Percentiles rank a stretch among this genome's conserved stretches.
phyloP scores from a whole-genome alignment of 2,329 filamentous ascomycete species.

The Neophaeococcomyces aloes region DNA sequence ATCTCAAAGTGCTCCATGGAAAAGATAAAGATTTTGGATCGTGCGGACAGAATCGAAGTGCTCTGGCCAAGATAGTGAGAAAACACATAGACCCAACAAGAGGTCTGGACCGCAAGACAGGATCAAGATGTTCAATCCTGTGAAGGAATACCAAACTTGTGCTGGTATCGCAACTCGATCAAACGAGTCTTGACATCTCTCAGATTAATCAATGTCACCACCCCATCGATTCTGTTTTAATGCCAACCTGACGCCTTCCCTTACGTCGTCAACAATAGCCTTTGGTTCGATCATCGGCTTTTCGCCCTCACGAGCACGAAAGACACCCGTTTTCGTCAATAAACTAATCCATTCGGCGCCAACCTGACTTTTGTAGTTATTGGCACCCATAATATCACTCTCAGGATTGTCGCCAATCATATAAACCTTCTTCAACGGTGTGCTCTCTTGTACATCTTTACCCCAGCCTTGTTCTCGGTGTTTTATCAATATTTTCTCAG shows the following conservation, averaged over 20 bases:
- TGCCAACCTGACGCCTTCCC: slow-evolving; percentile 67
- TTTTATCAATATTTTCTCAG: slow-evolving; percentile 59
- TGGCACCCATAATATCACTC: slow-evolving; percentile 82
- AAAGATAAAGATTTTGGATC: too few species aligned
- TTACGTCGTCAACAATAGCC: slow-evolving; percentile 62
- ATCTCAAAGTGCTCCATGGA: too few species aligned
- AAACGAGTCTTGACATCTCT: background rate
- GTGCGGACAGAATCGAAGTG: too few species aligned
- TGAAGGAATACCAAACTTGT: too few species aligned
- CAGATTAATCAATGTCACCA: slow-evolving; percentile 1
- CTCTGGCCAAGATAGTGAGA: too few species aligned
- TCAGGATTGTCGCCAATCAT: slow-evolving; percentile 91
- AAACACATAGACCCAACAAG: too few species aligned
- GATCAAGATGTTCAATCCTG: too few species aligned
- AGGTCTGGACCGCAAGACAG: too few species aligned
- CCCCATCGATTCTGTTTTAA: slow-evolving; percentile 44
- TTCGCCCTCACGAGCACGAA: slow-evolving; percentile 41
- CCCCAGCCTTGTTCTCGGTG: slow-evolving; percentile 45
- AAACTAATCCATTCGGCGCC: slow-evolving; percentile 56
- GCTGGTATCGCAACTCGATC: too few species aligned
- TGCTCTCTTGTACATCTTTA: slow-evolving; percentile 16
- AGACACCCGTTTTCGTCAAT: slow-evolving; percentile 59
- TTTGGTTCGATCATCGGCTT: slow-evolving; percentile 52
- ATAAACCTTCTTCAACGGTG: slow-evolving; percentile 62
- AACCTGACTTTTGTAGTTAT: slow-evolving; percentile 55